Evolutionary conservation across 1,284 basidiomycete genomes (phyloP).

Genomic region (Rhodotorula mucilaginosa): DNA sequence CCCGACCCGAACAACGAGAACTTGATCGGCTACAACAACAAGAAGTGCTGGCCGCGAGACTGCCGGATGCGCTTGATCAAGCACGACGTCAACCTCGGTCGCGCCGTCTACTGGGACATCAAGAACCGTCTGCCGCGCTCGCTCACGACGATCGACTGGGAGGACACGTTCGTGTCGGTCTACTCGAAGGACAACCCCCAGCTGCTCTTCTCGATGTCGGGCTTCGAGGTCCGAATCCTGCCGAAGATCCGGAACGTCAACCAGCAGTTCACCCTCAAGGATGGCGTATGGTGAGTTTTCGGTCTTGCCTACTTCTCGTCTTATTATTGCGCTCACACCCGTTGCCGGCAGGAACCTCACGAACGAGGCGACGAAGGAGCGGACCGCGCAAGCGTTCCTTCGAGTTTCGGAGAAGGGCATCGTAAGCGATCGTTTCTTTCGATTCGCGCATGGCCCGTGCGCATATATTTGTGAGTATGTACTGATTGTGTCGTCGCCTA

Average conservation of each 20-base stretch:
- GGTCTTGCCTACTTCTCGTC: background rate
- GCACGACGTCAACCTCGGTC: constrained; percentile 97
- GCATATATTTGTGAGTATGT: background rate
- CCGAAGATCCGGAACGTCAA: constrained; percentile 93
- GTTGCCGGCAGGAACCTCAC: constrained; percentile 12
- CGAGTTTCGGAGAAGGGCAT: constrained; percentile 68
- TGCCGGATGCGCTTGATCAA: constrained; percentile 99
- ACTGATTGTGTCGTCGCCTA: background rate
- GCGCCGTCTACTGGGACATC: constrained; percentile 99
- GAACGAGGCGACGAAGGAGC: constrained; percentile 92
- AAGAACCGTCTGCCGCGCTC: constrained; percentile 95
- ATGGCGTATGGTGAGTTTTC: constrained; percentile 12
- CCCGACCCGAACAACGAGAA: constrained; percentile 77
- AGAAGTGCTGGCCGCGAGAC: constrained; percentile 97
- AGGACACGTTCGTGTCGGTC: constrained; percentile 83
- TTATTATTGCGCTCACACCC: background rate
- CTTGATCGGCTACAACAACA: constrained; percentile 98
- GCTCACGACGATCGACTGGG: constrained; percentile 98
- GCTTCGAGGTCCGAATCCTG: constrained; percentile 94
- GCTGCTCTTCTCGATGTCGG: constrained; percentile 95
- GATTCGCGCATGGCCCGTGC: background rate
- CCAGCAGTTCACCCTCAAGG: constrained; percentile 76
- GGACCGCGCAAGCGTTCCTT: constrained; percentile 95
- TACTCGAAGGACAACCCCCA: constrained; percentile 98
- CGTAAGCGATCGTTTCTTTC: background rate